Conservation (phyloP, 352 stramenopile species). For the Achlya hypogyna region DNA sequence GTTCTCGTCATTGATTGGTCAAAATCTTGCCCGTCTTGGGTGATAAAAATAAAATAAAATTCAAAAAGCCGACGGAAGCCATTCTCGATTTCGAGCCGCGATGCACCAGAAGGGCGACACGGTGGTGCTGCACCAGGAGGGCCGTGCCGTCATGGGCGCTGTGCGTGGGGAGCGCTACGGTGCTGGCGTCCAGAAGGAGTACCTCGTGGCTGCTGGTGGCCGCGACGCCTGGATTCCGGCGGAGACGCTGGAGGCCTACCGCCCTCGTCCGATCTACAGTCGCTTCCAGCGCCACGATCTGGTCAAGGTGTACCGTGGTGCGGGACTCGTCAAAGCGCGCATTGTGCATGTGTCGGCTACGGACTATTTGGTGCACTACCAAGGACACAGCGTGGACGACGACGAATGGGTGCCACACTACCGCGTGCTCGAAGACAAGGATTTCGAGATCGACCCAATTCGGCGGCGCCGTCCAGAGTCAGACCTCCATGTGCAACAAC, state of each 20-base stretch:
- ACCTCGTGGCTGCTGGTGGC: neutral
- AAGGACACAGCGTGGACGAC: neutral
- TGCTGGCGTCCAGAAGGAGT: too few species aligned
- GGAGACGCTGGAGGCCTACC: too few species aligned
- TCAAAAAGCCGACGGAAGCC: neutral
- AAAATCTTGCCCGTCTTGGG: neutral
- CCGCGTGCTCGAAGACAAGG: conserved; percentile 7
- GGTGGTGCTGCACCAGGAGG: neutral
- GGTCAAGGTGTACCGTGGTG: conserved; percentile 6
- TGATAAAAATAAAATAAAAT: too few species aligned
- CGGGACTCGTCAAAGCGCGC: neutral
- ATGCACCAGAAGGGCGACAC: neutral
- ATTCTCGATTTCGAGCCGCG: neutral
- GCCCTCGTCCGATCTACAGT: neutral
- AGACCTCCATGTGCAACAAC: neutral
- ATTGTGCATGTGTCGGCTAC: neutral
- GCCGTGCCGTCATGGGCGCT: neutral
- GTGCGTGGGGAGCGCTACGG: neutral
- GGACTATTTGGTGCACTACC: conserved; percentile 13
- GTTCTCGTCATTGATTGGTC: neutral
- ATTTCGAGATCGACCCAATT: neutral
- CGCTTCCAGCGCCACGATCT: conserved; percentile 1
- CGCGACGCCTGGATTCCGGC: too few species aligned
- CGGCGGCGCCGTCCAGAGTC: neutral
- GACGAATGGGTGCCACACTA: conserved; percentile 14